These are phyloP conservation scores for Mycena vulgaris DNA, from an alignment of 768 basidiomycete genomes.

Conservation along the genomic window DNA sequence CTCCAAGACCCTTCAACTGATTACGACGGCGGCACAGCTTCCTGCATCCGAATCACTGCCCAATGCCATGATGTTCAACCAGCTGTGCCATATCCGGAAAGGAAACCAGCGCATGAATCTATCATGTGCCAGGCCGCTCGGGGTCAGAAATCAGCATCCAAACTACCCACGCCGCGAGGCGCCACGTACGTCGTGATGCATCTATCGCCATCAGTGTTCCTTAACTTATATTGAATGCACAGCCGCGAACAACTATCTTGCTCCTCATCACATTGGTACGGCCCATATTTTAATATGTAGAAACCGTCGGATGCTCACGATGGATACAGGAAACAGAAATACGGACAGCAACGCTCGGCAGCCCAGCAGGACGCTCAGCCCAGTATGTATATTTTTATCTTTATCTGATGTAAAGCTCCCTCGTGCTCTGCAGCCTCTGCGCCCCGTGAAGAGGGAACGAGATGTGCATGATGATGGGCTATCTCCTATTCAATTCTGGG, in stretches of 20 bases:
- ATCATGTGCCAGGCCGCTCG: too few species aligned
- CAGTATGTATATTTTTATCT: not conserved
- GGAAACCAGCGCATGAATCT: too few species aligned
- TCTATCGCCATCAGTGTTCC: not conserved
- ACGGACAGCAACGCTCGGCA: not conserved
- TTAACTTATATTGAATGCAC: not conserved
- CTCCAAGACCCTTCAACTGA: too few species aligned
- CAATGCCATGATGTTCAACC: too few species aligned
- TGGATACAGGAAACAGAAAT: not conserved
- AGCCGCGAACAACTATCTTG: not conserved
- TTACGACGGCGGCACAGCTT: too few species aligned
- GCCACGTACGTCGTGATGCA: not conserved
- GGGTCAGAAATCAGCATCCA: not conserved
- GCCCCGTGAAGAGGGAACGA: constrained; percentile 14
- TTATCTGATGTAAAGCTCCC: not conserved
- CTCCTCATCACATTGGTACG: not conserved
- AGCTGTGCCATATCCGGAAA: too few species aligned
- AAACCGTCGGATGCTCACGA: not conserved
- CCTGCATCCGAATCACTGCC: too few species aligned
- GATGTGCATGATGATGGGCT: not conserved
- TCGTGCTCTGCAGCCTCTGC: not conserved
- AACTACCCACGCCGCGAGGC: not conserved
- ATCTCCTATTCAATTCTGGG: too few species aligned
- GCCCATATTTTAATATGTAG: not conserved
- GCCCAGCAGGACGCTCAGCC: constrained; percentile 10